Evolutionary conservation across 2,329 filamentous ascomycete genomes (phyloP).

Genomic region (Fusarium ramigenum): DNA sequence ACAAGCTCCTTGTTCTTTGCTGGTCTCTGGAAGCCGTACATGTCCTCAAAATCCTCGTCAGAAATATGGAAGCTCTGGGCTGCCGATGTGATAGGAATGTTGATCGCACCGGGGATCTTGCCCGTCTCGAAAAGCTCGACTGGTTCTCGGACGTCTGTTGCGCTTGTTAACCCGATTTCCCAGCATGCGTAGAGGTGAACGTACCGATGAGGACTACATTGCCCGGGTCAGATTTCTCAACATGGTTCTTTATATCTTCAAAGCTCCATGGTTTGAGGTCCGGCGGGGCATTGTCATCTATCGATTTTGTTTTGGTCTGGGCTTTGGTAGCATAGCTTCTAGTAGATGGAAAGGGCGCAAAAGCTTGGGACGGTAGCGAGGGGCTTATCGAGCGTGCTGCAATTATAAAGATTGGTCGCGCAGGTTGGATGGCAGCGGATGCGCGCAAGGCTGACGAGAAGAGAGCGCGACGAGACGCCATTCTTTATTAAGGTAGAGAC

Average conservation of each 20-base stretch:
- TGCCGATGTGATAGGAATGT: constrained; percentile 80
- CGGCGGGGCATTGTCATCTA: not conserved
- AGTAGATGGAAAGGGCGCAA: constrained; percentile 3
- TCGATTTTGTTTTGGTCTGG: not conserved
- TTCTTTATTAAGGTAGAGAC: not conserved
- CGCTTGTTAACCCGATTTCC: not conserved
- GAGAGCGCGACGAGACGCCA: constrained; percentile 34
- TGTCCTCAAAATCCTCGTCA: constrained; percentile 81
- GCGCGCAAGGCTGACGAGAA: constrained; percentile 30
- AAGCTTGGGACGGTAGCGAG: not conserved
- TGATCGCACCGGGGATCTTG: constrained; percentile 81
- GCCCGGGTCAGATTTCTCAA: constrained; percentile 35
- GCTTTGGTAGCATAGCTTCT: constrained; percentile 26
- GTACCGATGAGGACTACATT: constrained; percentile 59
- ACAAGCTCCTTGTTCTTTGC: constrained; percentile 67
- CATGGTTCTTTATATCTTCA: constrained; percentile 57
- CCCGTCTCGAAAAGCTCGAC: constrained; percentile 70
- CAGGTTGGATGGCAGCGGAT: constrained; percentile 11
- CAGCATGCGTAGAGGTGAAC: not conserved
- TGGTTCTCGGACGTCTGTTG: constrained; percentile 77
- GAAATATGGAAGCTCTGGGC: constrained; percentile 83
- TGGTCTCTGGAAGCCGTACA: constrained; percentile 80
- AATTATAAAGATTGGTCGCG: constrained; percentile 9
- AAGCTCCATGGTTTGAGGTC: constrained; percentile 59
- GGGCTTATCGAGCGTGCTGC: constrained; percentile 6